These are phyloP conservation scores for Gossypium laxum DNA, from an alignment of 441 rosid genomes.

Conservation along the genomic window DNA sequence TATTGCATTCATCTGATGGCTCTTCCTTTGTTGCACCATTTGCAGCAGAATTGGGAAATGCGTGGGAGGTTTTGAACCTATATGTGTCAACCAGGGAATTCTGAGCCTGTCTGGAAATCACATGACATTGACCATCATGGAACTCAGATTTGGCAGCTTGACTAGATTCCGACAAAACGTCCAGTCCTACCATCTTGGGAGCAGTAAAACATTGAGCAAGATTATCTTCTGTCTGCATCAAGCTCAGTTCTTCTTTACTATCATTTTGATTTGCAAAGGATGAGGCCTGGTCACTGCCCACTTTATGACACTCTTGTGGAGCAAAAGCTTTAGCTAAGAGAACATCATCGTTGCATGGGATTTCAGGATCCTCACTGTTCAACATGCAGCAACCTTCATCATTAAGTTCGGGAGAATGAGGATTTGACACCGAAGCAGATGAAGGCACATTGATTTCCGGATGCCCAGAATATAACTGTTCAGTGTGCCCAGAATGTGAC, in stretches of 20 bases:
- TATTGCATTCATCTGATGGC: conserved; percentile 19
- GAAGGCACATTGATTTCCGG: conserved; percentile 25
- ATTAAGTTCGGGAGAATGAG: conserved; percentile 15
- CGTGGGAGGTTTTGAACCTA: conserved; percentile 14
- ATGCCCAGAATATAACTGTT: conserved; percentile 14
- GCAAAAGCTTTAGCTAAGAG: conserved; percentile 13
- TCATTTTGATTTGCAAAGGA: conserved; percentile 12
- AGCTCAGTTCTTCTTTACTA: conserved; percentile 17
- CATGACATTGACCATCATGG: conserved; percentile 15
- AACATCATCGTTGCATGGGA: conserved; percentile 37
- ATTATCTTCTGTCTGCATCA: conserved; percentile 25
- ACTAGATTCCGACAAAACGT: conserved; percentile 16
- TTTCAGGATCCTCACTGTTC: conserved; percentile 42
- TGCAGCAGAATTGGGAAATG: conserved; percentile 11
- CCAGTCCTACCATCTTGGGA: conserved; percentile 13
- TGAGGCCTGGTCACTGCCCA: conserved; percentile 9
- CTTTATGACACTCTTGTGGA: neutral
- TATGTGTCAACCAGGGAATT: conserved; percentile 8
- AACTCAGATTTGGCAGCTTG: conserved; percentile 26
- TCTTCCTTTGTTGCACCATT: conserved; percentile 17
- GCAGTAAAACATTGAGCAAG: conserved; percentile 10
- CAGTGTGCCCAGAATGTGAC: conserved; percentile 14
- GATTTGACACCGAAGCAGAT: conserved; percentile 10
- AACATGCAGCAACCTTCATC: conserved; percentile 22
- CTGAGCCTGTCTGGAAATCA: conserved; percentile 13